Conservation (phyloP, 164 flowering plant genomes). For the Hamamelis virginiana region DNA sequence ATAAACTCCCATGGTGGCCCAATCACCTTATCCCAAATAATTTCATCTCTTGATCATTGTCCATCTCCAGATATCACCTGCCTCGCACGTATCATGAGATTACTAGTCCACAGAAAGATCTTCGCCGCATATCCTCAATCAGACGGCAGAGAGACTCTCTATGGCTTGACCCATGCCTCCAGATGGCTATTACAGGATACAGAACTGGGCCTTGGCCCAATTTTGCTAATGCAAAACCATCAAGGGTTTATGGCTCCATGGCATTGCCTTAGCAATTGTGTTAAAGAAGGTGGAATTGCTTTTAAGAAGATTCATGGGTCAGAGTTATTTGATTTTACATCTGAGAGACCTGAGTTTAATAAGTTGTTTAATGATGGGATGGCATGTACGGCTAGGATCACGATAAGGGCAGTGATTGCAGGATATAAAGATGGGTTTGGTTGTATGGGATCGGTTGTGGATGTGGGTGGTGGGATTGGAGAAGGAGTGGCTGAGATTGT, state of each 20-base stretch:
- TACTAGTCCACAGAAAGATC: slow-evolving; percentile 35
- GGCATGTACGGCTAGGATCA: slow-evolving; percentile 30
- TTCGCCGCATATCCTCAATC: slow-evolving; percentile 23
- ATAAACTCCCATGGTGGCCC: slow-evolving; percentile 37
- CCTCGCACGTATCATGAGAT: slow-evolving; percentile 48
- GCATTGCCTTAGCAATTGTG: slow-evolving; percentile 31
- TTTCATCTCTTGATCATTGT: slow-evolving; percentile 14
- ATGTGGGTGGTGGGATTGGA: slow-evolving; percentile 58
- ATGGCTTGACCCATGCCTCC: slow-evolving; percentile 31
- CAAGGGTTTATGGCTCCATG: slow-evolving; percentile 24
- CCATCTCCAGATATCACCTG: slow-evolving; percentile 26
- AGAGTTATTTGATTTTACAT: slow-evolving; percentile 34
- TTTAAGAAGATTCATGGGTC: slow-evolving; percentile 41
- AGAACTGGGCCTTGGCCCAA: slow-evolving; percentile 24
- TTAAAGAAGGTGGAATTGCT: slow-evolving; percentile 39
- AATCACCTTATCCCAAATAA: slow-evolving; percentile 33
- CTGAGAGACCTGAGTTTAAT: slow-evolving; percentile 29
- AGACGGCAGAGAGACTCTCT: slow-evolving; percentile 25
- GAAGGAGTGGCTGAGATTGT: slow-evolving; percentile 29
- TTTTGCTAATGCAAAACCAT: slow-evolving; percentile 27
- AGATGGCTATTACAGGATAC: slow-evolving; percentile 30
- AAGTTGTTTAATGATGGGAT: slow-evolving; percentile 31
- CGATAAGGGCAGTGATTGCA: slow-evolving; percentile 19
- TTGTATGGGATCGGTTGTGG: slow-evolving; percentile 33
- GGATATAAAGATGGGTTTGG: slow-evolving; percentile 35